Evolutionary conservation across 164 flowering plant species (phyloP).

Genomic region (Tetrastigma voinierianum): DNA sequence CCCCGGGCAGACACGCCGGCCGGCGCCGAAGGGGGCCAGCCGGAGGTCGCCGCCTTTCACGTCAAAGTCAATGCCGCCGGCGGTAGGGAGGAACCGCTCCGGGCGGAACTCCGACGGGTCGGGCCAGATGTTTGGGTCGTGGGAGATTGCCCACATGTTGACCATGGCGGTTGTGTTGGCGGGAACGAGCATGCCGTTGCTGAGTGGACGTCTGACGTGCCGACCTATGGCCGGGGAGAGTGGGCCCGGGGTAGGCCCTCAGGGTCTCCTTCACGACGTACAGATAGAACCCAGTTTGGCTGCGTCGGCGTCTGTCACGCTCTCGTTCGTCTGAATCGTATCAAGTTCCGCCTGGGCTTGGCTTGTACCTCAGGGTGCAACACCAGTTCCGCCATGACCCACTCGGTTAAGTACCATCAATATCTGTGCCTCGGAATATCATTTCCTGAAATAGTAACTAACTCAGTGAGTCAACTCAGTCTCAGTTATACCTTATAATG

Average conservation of each 20-base stretch:
- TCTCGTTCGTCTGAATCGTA: background rate
- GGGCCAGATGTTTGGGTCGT: conserved; percentile 42
- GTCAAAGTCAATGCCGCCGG: conserved; percentile 31
- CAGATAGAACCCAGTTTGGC: conserved; percentile 33
- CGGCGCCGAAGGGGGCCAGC: conserved; percentile 68
- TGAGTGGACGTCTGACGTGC: conserved; percentile 46
- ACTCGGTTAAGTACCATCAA: conserved; percentile 62
- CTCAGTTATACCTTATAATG: too few relatives aligned
- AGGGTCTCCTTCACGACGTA: conserved; percentile 55
- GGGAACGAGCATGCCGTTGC: conserved; percentile 52
- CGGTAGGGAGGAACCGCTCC: conserved; percentile 40
- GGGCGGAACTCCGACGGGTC: conserved; percentile 41
- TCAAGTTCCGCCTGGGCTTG: conserved; percentile 40
- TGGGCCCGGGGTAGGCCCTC: conserved; percentile 66
- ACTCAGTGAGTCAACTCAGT: background rate
- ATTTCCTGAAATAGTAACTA: conserved; percentile 42
- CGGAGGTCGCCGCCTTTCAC: conserved; percentile 46
- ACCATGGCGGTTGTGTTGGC: conserved; percentile 55
- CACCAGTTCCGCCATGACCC: conserved; percentile 61
- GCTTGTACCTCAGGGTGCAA: conserved; percentile 38
- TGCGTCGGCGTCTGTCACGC: conserved; percentile 33
- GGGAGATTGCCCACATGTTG: conserved; percentile 70
- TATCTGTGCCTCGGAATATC: conserved; percentile 73
- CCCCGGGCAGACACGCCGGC: conserved; percentile 62
- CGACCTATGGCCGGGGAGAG: conserved; percentile 68